Base-by-base conservation (phyloP, 306 rosid genomes). In the Rosa persica region DNA sequence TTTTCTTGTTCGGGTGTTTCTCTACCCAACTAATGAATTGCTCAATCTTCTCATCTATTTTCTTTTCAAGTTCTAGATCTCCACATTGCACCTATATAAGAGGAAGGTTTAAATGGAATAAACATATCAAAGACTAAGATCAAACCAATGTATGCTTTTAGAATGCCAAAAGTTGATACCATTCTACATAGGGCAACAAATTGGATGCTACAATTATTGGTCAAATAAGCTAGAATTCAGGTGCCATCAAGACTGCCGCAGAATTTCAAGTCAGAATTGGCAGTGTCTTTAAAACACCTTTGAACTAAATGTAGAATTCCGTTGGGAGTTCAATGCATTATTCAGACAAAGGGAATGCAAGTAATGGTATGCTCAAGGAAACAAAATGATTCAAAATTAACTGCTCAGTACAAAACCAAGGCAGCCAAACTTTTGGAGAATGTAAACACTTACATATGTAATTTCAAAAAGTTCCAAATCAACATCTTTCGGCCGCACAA, bases 1-100 rank as follows among this genome's bases (percentile, higher is more conserved):
- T 96, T 86, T 93, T 96, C 80, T 91, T 96, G 89, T 96, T 90
- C 1, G 97, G 99, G 85, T 96, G 99, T 78, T 93, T 96, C 91
- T 96, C 99, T 60, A 90, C 99, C 99, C 99, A 96, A 82, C 82
- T 79, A 82, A 96, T 78, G 75, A 91, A 96, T 79, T 96, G 99
- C 78, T 90, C 99, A 75, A 96, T 91, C 88, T 90, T 93, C 73
- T 93, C 99, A 70, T 96, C 97, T 67, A 96, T 90, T 90, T 90
- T 96, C 85, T 91, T 96, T 79, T 96, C 97, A 76, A 96, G 84
- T 84, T 96, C 97, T 30, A 64, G 48, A 76, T 96, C 99, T 52
- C 97, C 99, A 76, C 99, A 96, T 90, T 93, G 99, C 78, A 91
- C 99, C 99, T 96, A 69, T 67, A 83, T 54, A 80, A 69, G 49